Percentiles rank a stretch among this genome's conserved stretches.
Evolutionary conservation across 2,329 filamentous ascomycete genomes (phyloP).

Genomic region (Aureobasidium mangrovei): DNA sequence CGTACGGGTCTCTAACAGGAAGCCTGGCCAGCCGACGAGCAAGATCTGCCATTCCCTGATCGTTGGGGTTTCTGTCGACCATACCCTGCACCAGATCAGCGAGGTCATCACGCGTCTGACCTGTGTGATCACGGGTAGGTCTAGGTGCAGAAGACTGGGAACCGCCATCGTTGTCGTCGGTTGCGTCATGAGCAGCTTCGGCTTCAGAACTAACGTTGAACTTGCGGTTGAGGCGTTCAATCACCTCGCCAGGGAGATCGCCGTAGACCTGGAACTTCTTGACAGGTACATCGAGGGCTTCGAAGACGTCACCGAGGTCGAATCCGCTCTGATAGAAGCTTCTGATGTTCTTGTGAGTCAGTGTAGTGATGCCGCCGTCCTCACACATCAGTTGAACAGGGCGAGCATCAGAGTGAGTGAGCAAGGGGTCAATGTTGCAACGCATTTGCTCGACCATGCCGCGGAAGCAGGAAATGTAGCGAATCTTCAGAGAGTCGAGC

Average conservation of each 20-base stretch:
- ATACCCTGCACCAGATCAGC: background rate
- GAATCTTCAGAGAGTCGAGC: background rate
- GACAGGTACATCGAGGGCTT: background rate
- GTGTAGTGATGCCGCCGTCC: background rate
- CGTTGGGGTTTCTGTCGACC: background rate
- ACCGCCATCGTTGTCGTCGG: background rate
- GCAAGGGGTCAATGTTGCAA: background rate
- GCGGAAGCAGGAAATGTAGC: background rate
- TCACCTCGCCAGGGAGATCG: slow-evolving; percentile 1
- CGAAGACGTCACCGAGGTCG: background rate
- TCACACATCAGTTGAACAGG: background rate
- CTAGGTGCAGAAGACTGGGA: background rate
- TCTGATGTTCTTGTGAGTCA: background rate
- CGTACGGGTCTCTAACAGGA: background rate
- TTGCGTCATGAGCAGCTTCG: background rate
- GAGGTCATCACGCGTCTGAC: background rate
- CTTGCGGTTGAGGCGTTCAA: background rate
- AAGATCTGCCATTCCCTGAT: background rate
- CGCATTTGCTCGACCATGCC: slow-evolving; percentile 2
- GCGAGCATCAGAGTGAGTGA: background rate
- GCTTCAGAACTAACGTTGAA: background rate
- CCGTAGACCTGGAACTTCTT: background rate
- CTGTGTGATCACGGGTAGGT: background rate
- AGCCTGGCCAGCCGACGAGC: background rate
- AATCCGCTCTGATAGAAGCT: background rate